Evolutionary conservation across 768 basidiomycete species (phyloP).

Genomic region (Termitomyces sp.): DNA sequence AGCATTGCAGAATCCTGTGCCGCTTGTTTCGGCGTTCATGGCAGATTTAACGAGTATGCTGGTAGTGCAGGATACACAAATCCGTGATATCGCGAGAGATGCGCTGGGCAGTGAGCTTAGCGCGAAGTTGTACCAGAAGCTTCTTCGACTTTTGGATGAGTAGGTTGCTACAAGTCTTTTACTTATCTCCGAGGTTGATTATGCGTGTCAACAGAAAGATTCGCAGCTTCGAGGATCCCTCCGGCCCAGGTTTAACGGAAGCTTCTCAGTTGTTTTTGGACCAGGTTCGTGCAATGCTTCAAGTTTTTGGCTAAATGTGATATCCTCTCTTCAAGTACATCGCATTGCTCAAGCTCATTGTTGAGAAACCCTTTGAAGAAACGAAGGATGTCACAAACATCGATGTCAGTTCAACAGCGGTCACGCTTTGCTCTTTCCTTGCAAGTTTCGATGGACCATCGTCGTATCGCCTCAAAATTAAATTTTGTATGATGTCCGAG

Average conservation of each 20-base stretch:
- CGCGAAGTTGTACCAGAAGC: constrained; percentile 55
- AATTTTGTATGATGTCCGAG: constrained; percentile 71
- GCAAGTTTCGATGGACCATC: constrained; percentile 49
- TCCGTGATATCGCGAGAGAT: constrained; percentile 77
- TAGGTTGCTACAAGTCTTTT: constrained; percentile 28
- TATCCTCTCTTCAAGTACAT: constrained; percentile 46
- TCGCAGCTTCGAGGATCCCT: constrained; percentile 41
- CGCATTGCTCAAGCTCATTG: constrained; percentile 65
- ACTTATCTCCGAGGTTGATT: not conserved
- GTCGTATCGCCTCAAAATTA: constrained; percentile 62
- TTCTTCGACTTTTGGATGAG: constrained; percentile 73
- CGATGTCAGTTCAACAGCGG: constrained; percentile 56
- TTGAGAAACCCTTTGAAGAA: constrained; percentile 61
- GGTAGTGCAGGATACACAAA: constrained; percentile 51
- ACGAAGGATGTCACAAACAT: constrained; percentile 57
- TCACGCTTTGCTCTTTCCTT: constrained; percentile 59
- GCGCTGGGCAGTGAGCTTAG: constrained; percentile 78
- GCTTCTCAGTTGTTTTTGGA: constrained; percentile 56
- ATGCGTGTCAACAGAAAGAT: constrained; percentile 35
- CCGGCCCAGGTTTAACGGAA: constrained; percentile 36
- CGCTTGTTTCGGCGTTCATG: constrained; percentile 61
- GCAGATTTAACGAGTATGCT: constrained; percentile 64
- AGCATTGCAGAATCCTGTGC: constrained; percentile 49
- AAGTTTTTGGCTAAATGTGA: not conserved
- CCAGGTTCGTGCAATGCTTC: constrained; percentile 42